phyloP scores from a whole-genome alignment of 1,284 basidiomycete genomes.

The Mycosarcoma mackinlayi region DNA sequence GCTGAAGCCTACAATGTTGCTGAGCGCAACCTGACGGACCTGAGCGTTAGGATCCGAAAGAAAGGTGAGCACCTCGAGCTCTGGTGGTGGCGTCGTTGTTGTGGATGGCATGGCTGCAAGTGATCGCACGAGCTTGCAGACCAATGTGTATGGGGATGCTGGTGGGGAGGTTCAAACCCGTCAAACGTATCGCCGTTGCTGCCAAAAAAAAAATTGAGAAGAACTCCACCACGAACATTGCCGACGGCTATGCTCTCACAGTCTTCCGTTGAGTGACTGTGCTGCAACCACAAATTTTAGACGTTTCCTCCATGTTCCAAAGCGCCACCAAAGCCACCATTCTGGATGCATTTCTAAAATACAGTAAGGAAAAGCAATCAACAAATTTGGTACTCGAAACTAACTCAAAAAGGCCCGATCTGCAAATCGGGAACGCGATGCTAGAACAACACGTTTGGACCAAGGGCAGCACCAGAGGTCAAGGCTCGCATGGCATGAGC shows the following conservation, averaged over 20 bases:
- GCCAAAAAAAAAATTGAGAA: conserved; percentile 33
- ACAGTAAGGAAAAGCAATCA: background rate
- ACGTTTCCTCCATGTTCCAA: too few relatives aligned
- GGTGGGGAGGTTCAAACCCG: background rate
- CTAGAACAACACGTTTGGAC: conserved; percentile 22
- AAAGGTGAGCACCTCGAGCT: conserved; percentile 81
- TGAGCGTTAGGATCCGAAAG: conserved; percentile 86
- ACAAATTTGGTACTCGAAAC: background rate
- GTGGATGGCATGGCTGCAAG: conserved; percentile 31
- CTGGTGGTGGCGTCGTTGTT: conserved; percentile 29
- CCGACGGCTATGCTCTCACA: conserved; percentile 17
- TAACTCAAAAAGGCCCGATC: conserved; percentile 1
- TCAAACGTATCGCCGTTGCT: too few relatives aligned
- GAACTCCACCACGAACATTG: conserved; percentile 11
- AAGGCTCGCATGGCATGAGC: background rate
- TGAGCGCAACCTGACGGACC: conserved; percentile 85
- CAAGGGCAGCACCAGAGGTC: conserved; percentile 7
- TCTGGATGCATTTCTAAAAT: background rate
- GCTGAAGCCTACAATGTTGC: conserved; percentile 76
- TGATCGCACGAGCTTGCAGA: background rate
- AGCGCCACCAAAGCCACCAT: too few relatives aligned
- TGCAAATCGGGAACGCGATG: conserved; percentile 10
- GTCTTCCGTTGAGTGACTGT: too few relatives aligned
- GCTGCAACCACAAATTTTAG: too few relatives aligned
- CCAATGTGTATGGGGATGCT: background rate